Base-by-base conservation (phyloP, 2,329 filamentous ascomycete genomes). In the Rosellinia necatrix region DNA sequence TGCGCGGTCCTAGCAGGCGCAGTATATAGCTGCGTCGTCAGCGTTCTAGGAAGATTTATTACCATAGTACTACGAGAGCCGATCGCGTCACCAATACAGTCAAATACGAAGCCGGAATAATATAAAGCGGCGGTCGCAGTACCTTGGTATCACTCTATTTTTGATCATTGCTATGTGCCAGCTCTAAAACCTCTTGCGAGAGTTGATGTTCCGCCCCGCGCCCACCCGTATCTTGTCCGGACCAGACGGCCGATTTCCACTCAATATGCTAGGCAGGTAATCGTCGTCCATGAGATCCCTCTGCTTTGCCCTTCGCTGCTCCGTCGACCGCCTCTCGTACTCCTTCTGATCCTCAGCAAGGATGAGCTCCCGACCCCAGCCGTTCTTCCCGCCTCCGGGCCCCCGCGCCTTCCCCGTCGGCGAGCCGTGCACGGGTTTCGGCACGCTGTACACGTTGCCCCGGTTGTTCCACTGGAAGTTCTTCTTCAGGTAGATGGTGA, bases 381-480 rank as follows among this genome's bases (percentile, higher is more conserved):
- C 91, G 37, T 87, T 85, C 75, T 96, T 89, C 1, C 93, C 93
- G 37, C 91, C 92, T 1, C 85, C 86, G 38, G 78, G 66, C 5
- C 74, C 79, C 76, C 83, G 73, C 75, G 78, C 80, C 72, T 92
- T 91, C 42, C 91, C 92, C 72, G 86, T 96, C 6, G 92, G 76
- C 12, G 84, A 88, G 2, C 94, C 94, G 58, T 90, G 85, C 10
- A 89, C 83, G 0, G 94, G 90, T 77, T 97, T 97, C 1, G 94
- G 94, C 40, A 99, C 86, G 71, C 91, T 96, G 78, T 88, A 99
- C 32, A 91, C 85, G 73, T 97, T 94, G 49, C 94, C 94, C 21
- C 92, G 83, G 64, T 89, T 96, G 75, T 96, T 97, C 87, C 88
- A 96, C 75, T 97, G 91, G 80, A 94, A 96, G 73, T 96, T 96